Percentiles rank a stretch among this genome's conserved stretches.
Conservation (phyloP, 495 filamentous ascomycete species). For the Filosporella fistucella region DNA sequence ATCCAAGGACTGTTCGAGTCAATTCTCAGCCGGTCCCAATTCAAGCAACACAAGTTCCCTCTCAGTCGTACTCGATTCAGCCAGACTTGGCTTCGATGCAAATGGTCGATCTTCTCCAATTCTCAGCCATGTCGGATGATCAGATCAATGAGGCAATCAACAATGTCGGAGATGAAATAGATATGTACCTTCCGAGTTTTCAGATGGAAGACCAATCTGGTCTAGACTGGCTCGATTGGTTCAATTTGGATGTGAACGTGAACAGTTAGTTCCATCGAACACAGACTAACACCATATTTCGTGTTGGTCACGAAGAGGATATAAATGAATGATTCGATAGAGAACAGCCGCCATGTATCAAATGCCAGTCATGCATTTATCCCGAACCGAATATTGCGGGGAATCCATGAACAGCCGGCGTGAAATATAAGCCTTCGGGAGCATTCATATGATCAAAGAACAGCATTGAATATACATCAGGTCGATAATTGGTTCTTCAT, state of each 20-base stretch:
- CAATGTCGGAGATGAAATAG: conserved; percentile 51
- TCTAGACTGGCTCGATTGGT: conserved; percentile 59
- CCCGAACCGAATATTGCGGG: no score
- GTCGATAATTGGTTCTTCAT: no score
- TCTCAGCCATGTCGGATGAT: conserved; percentile 63
- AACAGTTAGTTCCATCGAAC: no score
- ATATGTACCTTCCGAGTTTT: conserved; percentile 43
- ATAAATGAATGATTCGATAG: no score
- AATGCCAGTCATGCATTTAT: no score
- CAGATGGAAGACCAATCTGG: conserved; percentile 46
- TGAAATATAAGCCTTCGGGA: no score
- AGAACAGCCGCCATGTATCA: no score
- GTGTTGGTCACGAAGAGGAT: no score
- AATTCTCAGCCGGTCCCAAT: background rate
- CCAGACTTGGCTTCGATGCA: background rate
- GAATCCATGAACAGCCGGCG: no score
- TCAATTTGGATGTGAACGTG: conserved; percentile 30
- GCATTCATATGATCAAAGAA: no score
- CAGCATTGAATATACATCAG: no score
- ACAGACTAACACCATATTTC: no score
- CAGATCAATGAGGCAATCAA: conserved; percentile 61
- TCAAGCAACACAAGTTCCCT: background rate
- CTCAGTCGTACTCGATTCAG: conserved; percentile 2
- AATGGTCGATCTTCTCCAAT: conserved; percentile 48
- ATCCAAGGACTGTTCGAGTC: background rate